phyloP scores from a whole-genome alignment of 495 filamentous ascomycete species.

The Podospora comata region DNA sequence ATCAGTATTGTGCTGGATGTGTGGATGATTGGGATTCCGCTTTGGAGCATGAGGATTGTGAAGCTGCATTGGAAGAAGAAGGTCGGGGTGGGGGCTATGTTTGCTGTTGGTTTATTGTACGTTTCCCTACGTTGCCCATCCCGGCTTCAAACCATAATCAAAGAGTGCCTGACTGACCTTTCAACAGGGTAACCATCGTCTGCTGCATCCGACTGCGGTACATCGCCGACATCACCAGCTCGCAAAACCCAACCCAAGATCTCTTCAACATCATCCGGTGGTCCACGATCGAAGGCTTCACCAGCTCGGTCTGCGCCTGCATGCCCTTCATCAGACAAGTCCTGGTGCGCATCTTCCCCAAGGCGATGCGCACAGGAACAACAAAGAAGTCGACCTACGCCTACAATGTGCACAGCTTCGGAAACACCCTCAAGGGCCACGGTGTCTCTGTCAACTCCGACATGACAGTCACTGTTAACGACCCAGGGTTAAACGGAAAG shows the following conservation, averaged over 20 bases:
- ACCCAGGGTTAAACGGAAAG: neutral
- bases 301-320: slow-evolving; percentile 32
- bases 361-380: neutral
- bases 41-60: slow-evolving; percentile 26
- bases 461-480: neutral
- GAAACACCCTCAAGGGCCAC: neutral
- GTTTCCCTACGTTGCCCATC: slow-evolving; percentile 3
- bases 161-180: neutral
- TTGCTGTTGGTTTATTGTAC: slow-evolving; percentile 40
- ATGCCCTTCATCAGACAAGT: slow-evolving; percentile 29
- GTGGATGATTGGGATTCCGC: slow-evolving; percentile 19
- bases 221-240: slow-evolving; percentile 6
- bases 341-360: slow-evolving; percentile 25
- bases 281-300: slow-evolving; percentile 31
- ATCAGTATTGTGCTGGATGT: slow-evolving; percentile 21
- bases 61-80: slow-evolving; percentile 38
- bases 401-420: neutral
- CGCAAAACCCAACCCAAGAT: slow-evolving; percentile 16
- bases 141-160: too few species aligned
- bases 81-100: slow-evolving; percentile 36
- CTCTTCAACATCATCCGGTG: slow-evolving; percentile 23
- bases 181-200: slow-evolving; percentile 19
- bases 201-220: slow-evolving; percentile 17
- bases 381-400: neutral
- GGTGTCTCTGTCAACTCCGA: neutral